A percentile compares a stretch with the other conserved stretches of the same genome.
Evolutionary conservation across 2,329 filamentous ascomycete species (phyloP).

Genomic region (Aspergillus tubingensis): DNA sequence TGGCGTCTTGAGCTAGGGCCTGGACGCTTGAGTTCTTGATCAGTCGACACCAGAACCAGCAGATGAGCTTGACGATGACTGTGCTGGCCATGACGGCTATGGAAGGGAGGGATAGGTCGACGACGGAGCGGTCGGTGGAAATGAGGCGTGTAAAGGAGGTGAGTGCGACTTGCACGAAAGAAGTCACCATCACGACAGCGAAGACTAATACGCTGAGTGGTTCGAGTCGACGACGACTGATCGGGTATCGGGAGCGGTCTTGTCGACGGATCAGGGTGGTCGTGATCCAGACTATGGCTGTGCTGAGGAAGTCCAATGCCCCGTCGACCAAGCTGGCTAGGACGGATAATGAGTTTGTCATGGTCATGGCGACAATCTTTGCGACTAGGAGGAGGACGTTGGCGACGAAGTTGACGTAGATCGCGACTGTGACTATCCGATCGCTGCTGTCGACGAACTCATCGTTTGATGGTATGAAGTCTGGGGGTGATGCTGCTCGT

Average conservation of each 20-base stretch:
- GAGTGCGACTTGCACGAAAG: constrained; percentile 63
- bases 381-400: constrained; percentile 73
- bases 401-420: constrained; percentile 80
- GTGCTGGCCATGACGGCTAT: constrained; percentile 80
- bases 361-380: constrained; percentile 74
- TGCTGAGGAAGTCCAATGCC: constrained; percentile 67
- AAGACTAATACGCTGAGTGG: constrained; percentile 67
- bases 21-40: constrained; percentile 86
- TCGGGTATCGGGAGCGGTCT: constrained; percentile 64
- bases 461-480: constrained; percentile 46
- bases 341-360: constrained; percentile 68
- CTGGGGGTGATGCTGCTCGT: constrained; percentile 56
- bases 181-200: constrained; percentile 67
- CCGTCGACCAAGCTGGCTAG: constrained; percentile 68
- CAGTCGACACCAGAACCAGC: constrained; percentile 85
- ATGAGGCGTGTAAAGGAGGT: constrained; percentile 61
- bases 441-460: constrained; percentile 67
- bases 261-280: constrained; percentile 61
- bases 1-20: constrained; percentile 69
- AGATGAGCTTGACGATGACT: constrained; percentile 76
- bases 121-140: constrained; percentile 63
- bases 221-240: constrained; percentile 64
- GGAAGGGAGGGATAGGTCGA: constrained; percentile 72
- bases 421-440: constrained; percentile 78
- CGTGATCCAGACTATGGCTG: constrained; percentile 63